Base-by-base conservation (phyloP, 176 grass and related monocot species). In the Triticum timopheevii region DNA sequence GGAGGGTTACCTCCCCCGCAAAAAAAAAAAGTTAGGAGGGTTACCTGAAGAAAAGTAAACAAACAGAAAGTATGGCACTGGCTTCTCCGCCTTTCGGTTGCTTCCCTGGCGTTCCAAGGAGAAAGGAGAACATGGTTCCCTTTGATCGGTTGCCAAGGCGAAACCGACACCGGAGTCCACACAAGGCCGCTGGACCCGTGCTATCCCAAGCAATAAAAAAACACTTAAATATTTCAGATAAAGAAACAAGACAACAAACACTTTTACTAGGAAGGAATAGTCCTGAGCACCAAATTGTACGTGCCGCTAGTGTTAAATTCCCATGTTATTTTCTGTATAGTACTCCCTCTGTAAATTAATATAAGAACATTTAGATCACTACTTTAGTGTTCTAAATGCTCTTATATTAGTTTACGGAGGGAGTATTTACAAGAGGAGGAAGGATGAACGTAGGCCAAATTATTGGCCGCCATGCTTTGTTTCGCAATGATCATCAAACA, bases 41-140 rank as follows among this genome's bases (percentile, higher is more conserved):
- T 36, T 20, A 59, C 64, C 52, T 80, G 67, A 75, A 74, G 47
- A 77, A 52, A 65, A 87, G 25, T 27, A 61, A 83, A 61, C 8
- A 84, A 52, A 38, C 61, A 23, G 20, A 40, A 61, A 30, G 36
- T 59, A 83, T 12, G 82, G 59, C 16, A 1, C 16, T 59, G 24
- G 61, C 82, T 25, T 76, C 54, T 61, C 47, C 17, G 35, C 45
- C 58, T 81, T 76, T 81, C 77, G 3, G 88, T 61, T 85, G 61
- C 69, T n/a, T 8, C 31, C 42, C 33, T 34, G 15, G 86, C 28
- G 59, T 68, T 61, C 52, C 49, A n/a, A n/a, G n/a, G n/a, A n/a
- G n/a, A n/a, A 1, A 1, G 49, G 58, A 4, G 66, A 39, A 56
- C 38, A 22, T 49, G 20, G 63, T 10, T 15, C 40, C 23, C 16